These are phyloP conservation scores for Curvularia sp. DNA, from an alignment of 2,329 filamentous ascomycete genomes.

Conservation along the genomic window DNA sequence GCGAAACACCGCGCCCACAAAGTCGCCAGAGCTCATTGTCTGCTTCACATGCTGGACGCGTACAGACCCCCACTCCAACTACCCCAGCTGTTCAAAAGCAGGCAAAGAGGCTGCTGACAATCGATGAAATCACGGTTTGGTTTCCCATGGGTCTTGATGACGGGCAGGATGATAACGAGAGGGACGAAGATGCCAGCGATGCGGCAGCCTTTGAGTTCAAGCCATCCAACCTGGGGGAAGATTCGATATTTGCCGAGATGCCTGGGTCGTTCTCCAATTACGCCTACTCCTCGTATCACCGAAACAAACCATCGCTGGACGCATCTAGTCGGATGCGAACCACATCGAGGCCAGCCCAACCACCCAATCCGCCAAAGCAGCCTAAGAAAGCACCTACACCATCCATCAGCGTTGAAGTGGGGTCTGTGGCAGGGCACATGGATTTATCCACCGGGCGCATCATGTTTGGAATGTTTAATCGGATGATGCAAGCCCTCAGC, in stretches of 20 bases:
- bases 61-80: constrained; percentile 7
- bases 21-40: constrained; percentile 39
- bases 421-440: constrained; percentile 43
- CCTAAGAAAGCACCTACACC: constrained; percentile 23
- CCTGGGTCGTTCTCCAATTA: constrained; percentile 59
- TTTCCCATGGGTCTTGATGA: constrained; percentile 43
- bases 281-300: constrained; percentile 50
- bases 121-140: constrained; percentile 50
- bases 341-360: constrained; percentile 11
- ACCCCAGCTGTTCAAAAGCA: constrained; percentile 22
- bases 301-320: constrained; percentile 34
- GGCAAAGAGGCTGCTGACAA: constrained; percentile 43
- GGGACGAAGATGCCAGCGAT: constrained; percentile 20
- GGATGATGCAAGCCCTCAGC: constrained; percentile 32
- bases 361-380: constrained; percentile 10
- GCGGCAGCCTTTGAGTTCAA: constrained; percentile 32
- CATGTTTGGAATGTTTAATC: constrained; percentile 41
- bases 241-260: constrained; percentile 51
- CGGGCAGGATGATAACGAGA: constrained; percentile 8
- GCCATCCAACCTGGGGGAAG: constrained; percentile 42
- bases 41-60: constrained; percentile 18
- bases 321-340: constrained; percentile 30
- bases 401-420: constrained; percentile 42
- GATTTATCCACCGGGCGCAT: constrained; percentile 47
- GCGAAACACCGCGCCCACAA: constrained; percentile 49